Evolutionary conservation across 2,329 filamentous ascomycete species (phyloP), one percentile per base, ranked within the genome.

Genomic region (Pseudofabraea citricarpa): DNA sequence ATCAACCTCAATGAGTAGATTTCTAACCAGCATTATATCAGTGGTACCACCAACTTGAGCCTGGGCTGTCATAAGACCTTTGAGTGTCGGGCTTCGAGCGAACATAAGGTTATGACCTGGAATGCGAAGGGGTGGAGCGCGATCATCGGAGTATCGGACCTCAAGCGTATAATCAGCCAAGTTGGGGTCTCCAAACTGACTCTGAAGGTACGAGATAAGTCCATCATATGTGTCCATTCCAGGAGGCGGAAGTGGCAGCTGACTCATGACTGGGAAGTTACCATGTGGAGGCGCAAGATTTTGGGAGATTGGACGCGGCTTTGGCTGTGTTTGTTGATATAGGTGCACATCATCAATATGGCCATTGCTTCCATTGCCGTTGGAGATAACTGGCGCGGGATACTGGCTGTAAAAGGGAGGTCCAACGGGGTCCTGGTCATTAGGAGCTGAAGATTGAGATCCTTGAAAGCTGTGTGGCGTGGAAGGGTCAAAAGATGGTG

Each of bases 381-480:
- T 74, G n/a, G 65, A 64, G 32, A 60, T 63, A 20, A 64, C 66
- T 20, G 60, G 64, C 21, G 65, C 55, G 39, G 63, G 56, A 31
- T 65, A 68, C 47, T 68, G 70, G 20, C 61, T 64, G 41, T 68
- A 58, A 44, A 59, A 57, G 23, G 51, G 37, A 20, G 49, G 48
- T 12, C 51, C 53, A 27, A 47, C 52, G 21, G 29, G 16, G 16
- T 64, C 66, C 22, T 63, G 66, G 10, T 74, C 71, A 29, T 71
- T 72, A 13, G 64, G 67, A 5, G 63, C 68, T 2, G 78, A 79
- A 26, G 75, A 71, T 47, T 81, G 79, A 2, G 79, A 82, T 26
- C 73, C 78, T 43, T 80, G 79, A 54, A 79, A 79, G 59, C 77
- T 82, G 49, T 77, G 77, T 4, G 77, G 74, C 2, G 77, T 79